These are phyloP conservation scores for Cystofilobasidium ferigula DNA, from an alignment of 768 basidiomycete genomes.

Conservation along the genomic window DNA sequence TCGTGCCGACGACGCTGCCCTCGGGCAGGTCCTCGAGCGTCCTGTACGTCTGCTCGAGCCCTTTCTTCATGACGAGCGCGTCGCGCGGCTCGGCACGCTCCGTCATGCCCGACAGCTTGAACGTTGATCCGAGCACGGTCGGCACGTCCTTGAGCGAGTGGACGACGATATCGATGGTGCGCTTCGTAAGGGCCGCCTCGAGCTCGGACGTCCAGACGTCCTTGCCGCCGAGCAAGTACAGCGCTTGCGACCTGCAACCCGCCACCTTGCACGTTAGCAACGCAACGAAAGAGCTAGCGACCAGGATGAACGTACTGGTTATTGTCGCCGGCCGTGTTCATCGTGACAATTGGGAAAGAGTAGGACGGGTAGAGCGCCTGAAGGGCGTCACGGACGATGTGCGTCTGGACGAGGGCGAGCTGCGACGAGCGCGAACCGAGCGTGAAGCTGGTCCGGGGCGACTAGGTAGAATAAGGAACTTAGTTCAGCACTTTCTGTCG, in stretches of 20 bases:
- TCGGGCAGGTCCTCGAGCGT: slow-evolving; percentile 69
- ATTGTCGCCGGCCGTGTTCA: slow-evolving; percentile 71
- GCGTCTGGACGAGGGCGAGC: slow-evolving; percentile 81
- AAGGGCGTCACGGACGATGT: slow-evolving; percentile 60
- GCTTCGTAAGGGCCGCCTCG: slow-evolving; percentile 65
- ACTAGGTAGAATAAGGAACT: background rate
- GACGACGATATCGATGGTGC: slow-evolving; percentile 76
- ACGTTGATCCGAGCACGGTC: slow-evolving; percentile 71
- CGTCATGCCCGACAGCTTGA: slow-evolving; percentile 70
- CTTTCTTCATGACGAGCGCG: slow-evolving; percentile 72
- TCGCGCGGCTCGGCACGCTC: slow-evolving; percentile 83
- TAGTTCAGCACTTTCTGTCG: background rate
- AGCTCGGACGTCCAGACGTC: slow-evolving; percentile 93
- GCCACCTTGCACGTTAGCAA: background rate
- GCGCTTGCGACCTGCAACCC: slow-evolving; percentile 23
- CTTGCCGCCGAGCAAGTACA: slow-evolving; percentile 30
- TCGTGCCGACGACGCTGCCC: slow-evolving; percentile 88
- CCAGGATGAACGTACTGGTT: slow-evolving; percentile 47
- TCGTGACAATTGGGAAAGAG: slow-evolving; percentile 48
- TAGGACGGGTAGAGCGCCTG: slow-evolving; percentile 47
- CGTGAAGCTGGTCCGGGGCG: slow-evolving; percentile 39
- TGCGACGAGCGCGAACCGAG: slow-evolving; percentile 79
- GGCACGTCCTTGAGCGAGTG: slow-evolving; percentile 91
- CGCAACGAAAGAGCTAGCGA: background rate
- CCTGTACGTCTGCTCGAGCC: slow-evolving; percentile 48